phyloP scores from a whole-genome alignment of 768 basidiomycete genomes.

The Harrya chromipes region DNA sequence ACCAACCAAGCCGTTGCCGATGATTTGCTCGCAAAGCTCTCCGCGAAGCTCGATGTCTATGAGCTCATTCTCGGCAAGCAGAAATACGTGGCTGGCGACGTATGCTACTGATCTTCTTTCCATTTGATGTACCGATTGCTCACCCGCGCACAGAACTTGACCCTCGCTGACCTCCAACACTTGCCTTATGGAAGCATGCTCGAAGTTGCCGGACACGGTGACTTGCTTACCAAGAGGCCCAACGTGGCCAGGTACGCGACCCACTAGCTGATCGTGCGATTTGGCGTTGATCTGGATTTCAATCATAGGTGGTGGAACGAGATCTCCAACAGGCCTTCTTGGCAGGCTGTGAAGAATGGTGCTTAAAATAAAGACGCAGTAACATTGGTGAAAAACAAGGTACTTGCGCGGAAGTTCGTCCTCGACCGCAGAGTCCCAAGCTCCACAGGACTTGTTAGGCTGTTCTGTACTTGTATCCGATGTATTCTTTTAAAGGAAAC shows the following conservation, averaged over 20 bases:
- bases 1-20: conserved; percentile 21
- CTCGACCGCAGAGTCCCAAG: background rate
- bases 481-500: background rate
- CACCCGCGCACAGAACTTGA: conserved; percentile 35
- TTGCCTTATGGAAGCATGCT: conserved; percentile 43
- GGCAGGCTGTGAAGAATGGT: conserved; percentile 44
- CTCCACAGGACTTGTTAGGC: background rate
- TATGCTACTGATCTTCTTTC: conserved; percentile 21
- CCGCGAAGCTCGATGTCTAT: conserved; percentile 46
- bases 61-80: conserved; percentile 53
- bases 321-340: conserved; percentile 41
- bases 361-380: conserved; percentile 1
- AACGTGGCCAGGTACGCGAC: conserved; percentile 42
- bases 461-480: background rate
- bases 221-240: conserved; percentile 35
- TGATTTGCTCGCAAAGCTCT: conserved; percentile 18
- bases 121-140: background rate
- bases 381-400: background rate
- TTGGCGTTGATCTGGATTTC: conserved; percentile 4
- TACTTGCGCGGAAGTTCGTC: background rate
- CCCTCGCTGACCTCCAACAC: conserved; percentile 59
- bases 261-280: too few species aligned
- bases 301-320: conserved; percentile 51
- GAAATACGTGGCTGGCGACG: conserved; percentile 56
- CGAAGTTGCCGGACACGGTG: conserved; percentile 19